Evolutionary conservation across 2,329 filamentous ascomycete genomes (phyloP), one percentile per base, ranked within the genome.

Genomic region (Exophiala lecanii-corni): DNA sequence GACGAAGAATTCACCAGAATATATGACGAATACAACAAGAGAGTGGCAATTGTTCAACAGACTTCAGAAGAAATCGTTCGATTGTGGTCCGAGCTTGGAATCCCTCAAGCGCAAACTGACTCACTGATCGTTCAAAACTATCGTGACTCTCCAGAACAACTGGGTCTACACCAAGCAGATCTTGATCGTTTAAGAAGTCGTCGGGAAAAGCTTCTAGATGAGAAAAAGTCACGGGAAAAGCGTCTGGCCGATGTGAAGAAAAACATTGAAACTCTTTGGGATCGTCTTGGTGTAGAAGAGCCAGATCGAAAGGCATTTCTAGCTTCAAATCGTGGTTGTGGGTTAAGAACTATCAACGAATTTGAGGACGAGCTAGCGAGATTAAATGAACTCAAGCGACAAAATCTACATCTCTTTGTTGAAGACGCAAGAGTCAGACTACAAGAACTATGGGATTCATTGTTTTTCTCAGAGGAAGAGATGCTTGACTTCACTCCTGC

Each of bases 401-500:
- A 98, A 62, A 96, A 98, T 58, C 74, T 98, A 50, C 89, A 96
- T 61, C 68, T 97, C 3, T 98, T 98, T 58, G 88, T 98, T 9
- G 92, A 97, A 62, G 92, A 98, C 68, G 84, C 91, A 15, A 79
- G 94, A 30, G 86, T 81, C 67, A 87, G 86, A 61, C 75, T 98
- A 9, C 91, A 97, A 64, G 89, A 94, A 59, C 78, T 98, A 1
- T 98, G 94, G 92, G 92, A 98, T 61, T 75, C 80, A 0, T 71
- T 98, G 1, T 97, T 92, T 70, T 89, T 94, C 60, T 95, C 87
- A 0, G 92, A 98, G 62, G 92, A 98, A 59, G 92, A 98, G 68
- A 97, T 97, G 89, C 79, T 97, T 43, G 89, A 96, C 55, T 98
- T 98, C 57, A 92, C 89, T 0, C 92, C 94, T 0, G 92, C 89